Evolutionary conservation across 2,329 filamentous ascomycete species (phyloP).

Genomic region (Epichloe typhina): DNA sequence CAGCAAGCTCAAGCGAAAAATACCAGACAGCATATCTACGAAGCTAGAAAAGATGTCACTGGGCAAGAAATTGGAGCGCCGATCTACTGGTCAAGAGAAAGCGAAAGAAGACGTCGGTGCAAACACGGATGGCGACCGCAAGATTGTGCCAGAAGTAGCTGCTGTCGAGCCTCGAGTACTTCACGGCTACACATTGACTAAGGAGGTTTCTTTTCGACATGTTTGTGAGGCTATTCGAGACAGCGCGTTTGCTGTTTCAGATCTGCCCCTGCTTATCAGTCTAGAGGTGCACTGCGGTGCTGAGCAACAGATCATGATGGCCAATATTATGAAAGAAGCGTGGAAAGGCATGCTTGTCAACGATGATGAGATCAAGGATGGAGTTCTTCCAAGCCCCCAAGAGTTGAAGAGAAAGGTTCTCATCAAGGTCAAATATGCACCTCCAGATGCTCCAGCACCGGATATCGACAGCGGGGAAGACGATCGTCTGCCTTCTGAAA

Average conservation of each 20-base stretch:
- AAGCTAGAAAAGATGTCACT: slow-evolving; percentile 36
- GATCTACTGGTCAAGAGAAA: slow-evolving; percentile 9
- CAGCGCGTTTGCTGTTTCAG: slow-evolving; percentile 59
- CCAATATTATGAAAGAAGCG: slow-evolving; percentile 74
- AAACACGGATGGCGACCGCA: slow-evolving; percentile 4
- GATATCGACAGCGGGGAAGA: slow-evolving; percentile 21
- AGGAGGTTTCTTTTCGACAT: slow-evolving; percentile 71
- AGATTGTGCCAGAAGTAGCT: slow-evolving; percentile 16
- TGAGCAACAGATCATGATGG: slow-evolving; percentile 81
- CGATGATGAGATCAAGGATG: slow-evolving; percentile 30
- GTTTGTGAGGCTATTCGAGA: slow-evolving; percentile 74
- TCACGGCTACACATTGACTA: slow-evolving; percentile 84
- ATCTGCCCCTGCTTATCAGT: slow-evolving; percentile 84
- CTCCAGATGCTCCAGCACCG: slow-evolving; percentile 23
- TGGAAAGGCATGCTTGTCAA: slow-evolving; percentile 66
- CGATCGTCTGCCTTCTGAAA: slow-evolving; percentile 27
- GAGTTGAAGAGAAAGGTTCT: slow-evolving; percentile 67
- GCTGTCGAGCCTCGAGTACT: slow-evolving; percentile 61
- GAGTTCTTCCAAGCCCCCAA: slow-evolving; percentile 51
- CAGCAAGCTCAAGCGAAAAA: slow-evolving; percentile 49
- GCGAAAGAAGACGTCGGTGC: slow-evolving; percentile 1
- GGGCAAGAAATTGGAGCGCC: slow-evolving; percentile 27
- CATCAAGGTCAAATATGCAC: slow-evolving; percentile 65
- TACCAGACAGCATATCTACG: slow-evolving; percentile 29
- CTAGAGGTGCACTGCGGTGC: slow-evolving; percentile 77